Percentiles rank a stretch among this genome's conserved stretches.
Evolutionary conservation across 176 grass and related monocot species (phyloP).

Genomic region (Hordeum vulgare): DNA sequence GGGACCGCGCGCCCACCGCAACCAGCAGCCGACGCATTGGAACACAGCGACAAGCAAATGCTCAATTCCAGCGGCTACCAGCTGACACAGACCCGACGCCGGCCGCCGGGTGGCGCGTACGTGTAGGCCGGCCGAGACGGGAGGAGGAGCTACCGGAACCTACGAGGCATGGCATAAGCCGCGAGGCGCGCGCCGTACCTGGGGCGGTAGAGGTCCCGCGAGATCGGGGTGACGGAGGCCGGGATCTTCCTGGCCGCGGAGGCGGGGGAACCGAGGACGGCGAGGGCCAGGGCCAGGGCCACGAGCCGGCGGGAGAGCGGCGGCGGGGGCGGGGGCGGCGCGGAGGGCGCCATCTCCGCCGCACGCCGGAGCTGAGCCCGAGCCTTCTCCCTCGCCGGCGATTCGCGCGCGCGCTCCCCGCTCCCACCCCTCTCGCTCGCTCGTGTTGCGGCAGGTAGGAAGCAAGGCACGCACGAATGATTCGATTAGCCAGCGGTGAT

Average conservation of each 20-base stretch:
- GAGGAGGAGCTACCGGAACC: background rate
- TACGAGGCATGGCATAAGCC: background rate
- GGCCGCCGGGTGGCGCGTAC: background rate
- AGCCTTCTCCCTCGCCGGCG: background rate
- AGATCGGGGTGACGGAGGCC: constrained; percentile 38
- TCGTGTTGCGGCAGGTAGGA: background rate
- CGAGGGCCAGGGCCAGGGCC: constrained; percentile 12
- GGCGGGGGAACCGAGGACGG: background rate
- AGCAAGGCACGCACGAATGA: background rate
- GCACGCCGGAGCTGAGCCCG: background rate
- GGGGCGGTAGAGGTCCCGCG: constrained; percentile 71
- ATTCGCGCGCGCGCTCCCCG: background rate
- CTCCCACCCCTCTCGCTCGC: background rate
- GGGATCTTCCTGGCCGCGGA: constrained; percentile 24
- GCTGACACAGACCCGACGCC: background rate
- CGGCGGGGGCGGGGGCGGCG: background rate
- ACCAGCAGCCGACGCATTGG: background rate
- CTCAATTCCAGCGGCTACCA: background rate
- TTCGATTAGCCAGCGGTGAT: background rate
- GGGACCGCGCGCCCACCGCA: background rate
- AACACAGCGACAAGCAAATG: background rate
- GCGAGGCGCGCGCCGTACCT: constrained; percentile 27
- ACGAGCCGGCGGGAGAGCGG: background rate
- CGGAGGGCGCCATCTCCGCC: constrained; percentile 5
- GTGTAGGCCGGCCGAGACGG: background rate